phyloP scores from a whole-genome alignment of 768 basidiomycete species.

The Leucocoprinus sp. region DNA sequence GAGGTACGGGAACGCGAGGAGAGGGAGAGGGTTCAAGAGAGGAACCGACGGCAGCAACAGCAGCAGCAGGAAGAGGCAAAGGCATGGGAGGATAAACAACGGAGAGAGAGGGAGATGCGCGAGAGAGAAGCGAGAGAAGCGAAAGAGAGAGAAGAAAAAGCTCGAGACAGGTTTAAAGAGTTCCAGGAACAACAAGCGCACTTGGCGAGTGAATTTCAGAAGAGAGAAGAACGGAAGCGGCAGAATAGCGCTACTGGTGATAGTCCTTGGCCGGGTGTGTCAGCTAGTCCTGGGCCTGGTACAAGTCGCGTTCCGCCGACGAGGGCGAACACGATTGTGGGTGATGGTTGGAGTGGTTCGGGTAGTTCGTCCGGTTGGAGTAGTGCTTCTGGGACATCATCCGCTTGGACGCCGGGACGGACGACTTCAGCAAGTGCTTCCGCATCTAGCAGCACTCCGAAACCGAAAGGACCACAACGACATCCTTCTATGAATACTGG shows the following conservation, averaged over 20 bases:
- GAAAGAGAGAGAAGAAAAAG: conserved; percentile 19
- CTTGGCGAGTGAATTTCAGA: conserved; percentile 33
- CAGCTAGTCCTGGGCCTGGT: conserved; percentile 21
- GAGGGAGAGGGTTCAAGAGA: conserved; percentile 15
- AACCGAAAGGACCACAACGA: conserved; percentile 22
- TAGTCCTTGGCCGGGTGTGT: conserved; percentile 21
- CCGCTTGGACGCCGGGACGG: conserved; percentile 22
- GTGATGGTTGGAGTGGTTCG: conserved; percentile 23
- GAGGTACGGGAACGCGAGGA: conserved; percentile 14
- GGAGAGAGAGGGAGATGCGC: conserved; percentile 17
- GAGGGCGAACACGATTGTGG: conserved; percentile 12
- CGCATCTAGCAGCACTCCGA: conserved; percentile 15
- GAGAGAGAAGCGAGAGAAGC: conserved; percentile 17
- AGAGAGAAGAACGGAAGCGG: conserved; percentile 39
- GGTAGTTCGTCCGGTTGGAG: conserved; percentile 17
- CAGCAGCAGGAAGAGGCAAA: conserved; percentile 14
- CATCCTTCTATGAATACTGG: conserved; percentile 28
- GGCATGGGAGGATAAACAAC: conserved; percentile 19
- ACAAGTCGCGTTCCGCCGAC: conserved; percentile 14
- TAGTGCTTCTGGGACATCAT: conserved; percentile 8
- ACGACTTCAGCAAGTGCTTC: conserved; percentile 20
- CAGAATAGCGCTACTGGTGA: conserved; percentile 34
- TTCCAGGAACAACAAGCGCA: conserved; percentile 18
- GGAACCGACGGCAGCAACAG: conserved; percentile 11
- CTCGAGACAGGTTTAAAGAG: conserved; percentile 19